phyloP scores from a whole-genome alignment of 2,329 filamentous ascomycete species.

The Paraconiothyrium sp. region DNA sequence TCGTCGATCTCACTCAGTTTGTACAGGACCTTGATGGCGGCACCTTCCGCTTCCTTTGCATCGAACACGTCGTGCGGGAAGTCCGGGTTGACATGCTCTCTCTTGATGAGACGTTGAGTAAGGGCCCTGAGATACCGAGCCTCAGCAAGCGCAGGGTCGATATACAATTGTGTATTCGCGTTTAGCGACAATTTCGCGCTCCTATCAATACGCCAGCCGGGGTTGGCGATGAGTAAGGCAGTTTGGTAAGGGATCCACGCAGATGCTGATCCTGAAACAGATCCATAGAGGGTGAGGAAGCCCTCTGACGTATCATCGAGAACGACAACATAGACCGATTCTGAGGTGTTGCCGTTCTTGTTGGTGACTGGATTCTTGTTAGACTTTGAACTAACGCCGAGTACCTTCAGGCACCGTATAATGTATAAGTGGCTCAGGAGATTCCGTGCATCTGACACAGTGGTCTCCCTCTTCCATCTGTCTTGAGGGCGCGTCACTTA shows the following conservation, averaged over 20 bases:
- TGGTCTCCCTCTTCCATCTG: neutral
- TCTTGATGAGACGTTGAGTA: slow-evolving; percentile 58
- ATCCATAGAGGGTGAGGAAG: slow-evolving; percentile 64
- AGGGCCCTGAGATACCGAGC: slow-evolving; percentile 63
- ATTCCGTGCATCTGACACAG: neutral
- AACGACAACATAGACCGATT: slow-evolving; percentile 61
- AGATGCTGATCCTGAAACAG: slow-evolving; percentile 57
- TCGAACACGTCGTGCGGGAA: slow-evolving; percentile 55
- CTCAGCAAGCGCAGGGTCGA: slow-evolving; percentile 65
- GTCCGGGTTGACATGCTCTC: slow-evolving; percentile 60
- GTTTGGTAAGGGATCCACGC: slow-evolving; percentile 60
- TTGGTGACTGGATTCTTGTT: slow-evolving; percentile 53
- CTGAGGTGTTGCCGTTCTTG: slow-evolving; percentile 56
- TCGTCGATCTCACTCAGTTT: slow-evolving; percentile 57
- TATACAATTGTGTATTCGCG: slow-evolving; percentile 61
- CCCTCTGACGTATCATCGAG: slow-evolving; percentile 68
- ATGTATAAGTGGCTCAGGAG: neutral
- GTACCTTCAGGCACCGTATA: neutral
- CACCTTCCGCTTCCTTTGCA: slow-evolving; percentile 28
- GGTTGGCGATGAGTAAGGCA: slow-evolving; percentile 61
- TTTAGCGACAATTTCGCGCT: slow-evolving; percentile 49
- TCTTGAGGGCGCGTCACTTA: slow-evolving; percentile 29
- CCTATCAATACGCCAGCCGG: slow-evolving; percentile 51
- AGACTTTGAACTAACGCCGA: neutral
- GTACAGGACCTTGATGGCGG: slow-evolving; percentile 50